These are phyloP conservation scores for Penicillium arizonense DNA, from an alignment of 495 filamentous ascomycete species.

Conservation along the genomic window DNA sequence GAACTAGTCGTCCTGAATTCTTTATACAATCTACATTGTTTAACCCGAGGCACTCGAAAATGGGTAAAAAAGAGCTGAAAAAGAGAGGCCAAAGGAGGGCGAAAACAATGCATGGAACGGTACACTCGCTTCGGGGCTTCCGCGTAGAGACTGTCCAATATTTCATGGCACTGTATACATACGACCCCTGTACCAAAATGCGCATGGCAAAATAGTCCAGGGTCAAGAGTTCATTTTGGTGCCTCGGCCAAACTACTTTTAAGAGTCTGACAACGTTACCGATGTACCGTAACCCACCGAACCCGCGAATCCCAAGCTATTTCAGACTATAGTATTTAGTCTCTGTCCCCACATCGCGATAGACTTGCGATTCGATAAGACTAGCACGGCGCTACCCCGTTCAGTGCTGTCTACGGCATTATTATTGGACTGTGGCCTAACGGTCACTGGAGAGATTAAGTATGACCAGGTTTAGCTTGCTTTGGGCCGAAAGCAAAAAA, in stretches of 20 bases:
- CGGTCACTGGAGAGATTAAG: not conserved
- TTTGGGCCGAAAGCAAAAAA: not conserved
- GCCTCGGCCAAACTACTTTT: not conserved
- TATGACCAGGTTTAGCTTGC: not conserved
- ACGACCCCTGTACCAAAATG: too few relatives aligned
- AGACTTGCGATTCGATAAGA: constrained; percentile 11
- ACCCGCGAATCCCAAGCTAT: not conserved
- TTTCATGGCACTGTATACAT: too few relatives aligned
- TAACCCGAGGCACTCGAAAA: too few relatives aligned
- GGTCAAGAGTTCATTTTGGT: too few relatives aligned
- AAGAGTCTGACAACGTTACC: not conserved
- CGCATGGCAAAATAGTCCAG: too few relatives aligned
- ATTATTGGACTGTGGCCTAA: not conserved
- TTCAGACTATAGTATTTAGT: not conserved
- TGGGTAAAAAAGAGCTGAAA: too few relatives aligned
- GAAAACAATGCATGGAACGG: too few relatives aligned
- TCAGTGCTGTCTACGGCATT: not conserved
- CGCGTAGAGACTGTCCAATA: too few relatives aligned
- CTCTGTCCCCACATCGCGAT: constrained; percentile 17
- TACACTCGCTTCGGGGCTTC: too few relatives aligned
- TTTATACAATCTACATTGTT: too few relatives aligned
- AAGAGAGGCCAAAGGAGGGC: too few relatives aligned
- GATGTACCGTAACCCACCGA: not conserved
- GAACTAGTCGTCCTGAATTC: not conserved
- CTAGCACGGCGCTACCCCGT: constrained; percentile 4